Evolutionary conservation across 225 moss, liverwort and hornwort species (phyloP).

Genomic region (Physcomitrellopsis africana): DNA sequence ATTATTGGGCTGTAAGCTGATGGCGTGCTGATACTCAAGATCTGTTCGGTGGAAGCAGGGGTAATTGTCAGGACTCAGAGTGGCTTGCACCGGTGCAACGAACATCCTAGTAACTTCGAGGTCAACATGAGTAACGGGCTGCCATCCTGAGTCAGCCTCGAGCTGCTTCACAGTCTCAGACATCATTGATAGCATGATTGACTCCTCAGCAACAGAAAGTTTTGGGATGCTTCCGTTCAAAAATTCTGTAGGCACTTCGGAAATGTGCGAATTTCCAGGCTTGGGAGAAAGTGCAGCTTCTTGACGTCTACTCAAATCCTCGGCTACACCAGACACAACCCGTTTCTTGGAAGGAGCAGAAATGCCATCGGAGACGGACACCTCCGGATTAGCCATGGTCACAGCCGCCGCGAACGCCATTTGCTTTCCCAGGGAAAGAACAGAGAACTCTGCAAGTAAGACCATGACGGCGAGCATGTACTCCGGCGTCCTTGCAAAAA

Average conservation of each 20-base stretch:
- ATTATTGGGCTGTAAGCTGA: constrained; percentile 59
- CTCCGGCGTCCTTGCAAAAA: constrained; percentile 74
- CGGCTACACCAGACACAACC: constrained; percentile 28
- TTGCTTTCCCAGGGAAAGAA: constrained; percentile 62
- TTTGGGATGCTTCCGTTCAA: neutral
- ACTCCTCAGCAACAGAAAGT: constrained; percentile 38
- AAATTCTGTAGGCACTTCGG: neutral
- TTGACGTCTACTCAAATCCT: constrained; percentile 28
- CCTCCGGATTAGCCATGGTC: constrained; percentile 36
- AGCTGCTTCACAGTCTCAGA: constrained; percentile 60
- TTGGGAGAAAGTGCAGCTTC: constrained; percentile 5
- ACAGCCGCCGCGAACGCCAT: constrained; percentile 57
- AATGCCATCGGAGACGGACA: neutral
- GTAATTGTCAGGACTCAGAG: constrained; percentile 67
- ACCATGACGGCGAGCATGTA: constrained; percentile 84
- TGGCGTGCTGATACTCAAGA: constrained; percentile 81
- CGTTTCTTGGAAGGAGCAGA: constrained; percentile 21
- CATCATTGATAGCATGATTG: constrained; percentile 46
- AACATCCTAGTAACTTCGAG: constrained; percentile 52
- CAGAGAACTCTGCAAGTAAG: constrained; percentile 75
- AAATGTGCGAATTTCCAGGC: neutral
- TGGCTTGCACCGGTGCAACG: constrained; percentile 66
- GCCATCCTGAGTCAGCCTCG: constrained; percentile 57
- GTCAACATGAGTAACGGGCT: constrained; percentile 50
- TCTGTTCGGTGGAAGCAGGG: constrained; percentile 77